phyloP scores from a whole-genome alignment of 805 yeast genomes.

The Groenewaldozyma tartarivorans region DNA sequence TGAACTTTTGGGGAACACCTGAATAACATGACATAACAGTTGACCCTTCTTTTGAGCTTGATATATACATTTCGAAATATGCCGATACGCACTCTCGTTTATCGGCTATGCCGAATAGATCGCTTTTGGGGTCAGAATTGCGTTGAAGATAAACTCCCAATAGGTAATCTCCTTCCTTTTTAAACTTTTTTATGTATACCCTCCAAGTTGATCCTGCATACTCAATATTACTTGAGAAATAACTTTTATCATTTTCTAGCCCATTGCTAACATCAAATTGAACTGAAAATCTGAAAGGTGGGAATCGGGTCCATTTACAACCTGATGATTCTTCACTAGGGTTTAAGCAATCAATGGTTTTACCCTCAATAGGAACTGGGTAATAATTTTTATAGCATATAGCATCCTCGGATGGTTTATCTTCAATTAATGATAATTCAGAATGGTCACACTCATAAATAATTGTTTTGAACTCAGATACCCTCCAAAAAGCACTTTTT shows the following conservation, averaged over 20 bases:
- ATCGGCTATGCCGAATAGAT: too few species aligned
- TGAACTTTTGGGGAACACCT: slow-evolving; percentile 46
- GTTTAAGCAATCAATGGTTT: slow-evolving; percentile 17
- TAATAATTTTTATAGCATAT: slow-evolving; percentile 27
- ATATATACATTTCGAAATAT: slow-evolving; percentile 45
- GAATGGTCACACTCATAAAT: slow-evolving; percentile 24
- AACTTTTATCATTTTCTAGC: slow-evolving; percentile 39
- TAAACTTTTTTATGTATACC: slow-evolving; percentile 42
- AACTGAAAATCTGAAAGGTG: slow-evolving; percentile 47
- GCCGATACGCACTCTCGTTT: slow-evolving; percentile 37
- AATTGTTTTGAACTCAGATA: slow-evolving; percentile 36
- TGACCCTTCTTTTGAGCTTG: slow-evolving; percentile 40
- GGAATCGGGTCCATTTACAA: slow-evolving; percentile 29
- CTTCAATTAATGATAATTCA: slow-evolving; percentile 6
- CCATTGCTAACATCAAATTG: slow-evolving; percentile 41
- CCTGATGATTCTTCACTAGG: not conserved
- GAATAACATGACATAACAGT: slow-evolving; percentile 42
- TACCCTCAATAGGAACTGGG: slow-evolving; percentile 7
- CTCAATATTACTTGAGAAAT: slow-evolving; percentile 45
- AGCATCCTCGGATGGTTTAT: too few species aligned
- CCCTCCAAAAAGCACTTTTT: slow-evolving; percentile 42
- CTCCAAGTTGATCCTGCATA: slow-evolving; percentile 56
- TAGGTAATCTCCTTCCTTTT: slow-evolving; percentile 33
- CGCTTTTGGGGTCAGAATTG: too few species aligned
- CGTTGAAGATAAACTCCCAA: slow-evolving; percentile 40